phyloP scores from a whole-genome alignment of 1,284 basidiomycete genomes.

The Microbotryum violaceum region DNA sequence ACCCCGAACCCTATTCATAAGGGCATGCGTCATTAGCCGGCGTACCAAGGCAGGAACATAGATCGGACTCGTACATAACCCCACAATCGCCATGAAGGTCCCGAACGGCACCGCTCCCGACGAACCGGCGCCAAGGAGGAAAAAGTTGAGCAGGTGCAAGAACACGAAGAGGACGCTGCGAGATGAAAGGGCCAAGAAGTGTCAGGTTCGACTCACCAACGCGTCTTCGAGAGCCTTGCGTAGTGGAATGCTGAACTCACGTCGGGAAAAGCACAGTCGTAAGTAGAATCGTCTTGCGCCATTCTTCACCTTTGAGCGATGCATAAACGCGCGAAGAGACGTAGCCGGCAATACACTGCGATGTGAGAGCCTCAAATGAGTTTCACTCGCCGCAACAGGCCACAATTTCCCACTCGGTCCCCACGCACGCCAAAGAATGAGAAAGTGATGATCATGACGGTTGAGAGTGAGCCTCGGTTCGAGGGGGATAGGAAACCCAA shows the following conservation, averaged over 20 bases:
- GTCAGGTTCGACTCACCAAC: background rate
- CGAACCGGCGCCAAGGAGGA: constrained; percentile 74
- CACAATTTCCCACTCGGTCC: too few species aligned
- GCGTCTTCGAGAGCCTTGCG: background rate
- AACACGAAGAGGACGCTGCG: constrained; percentile 65
- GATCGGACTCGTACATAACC: constrained; percentile 50
- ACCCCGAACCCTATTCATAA: too few species aligned
- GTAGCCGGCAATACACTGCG: constrained; percentile 63
- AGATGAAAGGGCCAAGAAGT: background rate
- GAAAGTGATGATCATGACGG: constrained; percentile 95
- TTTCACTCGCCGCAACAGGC: too few species aligned
- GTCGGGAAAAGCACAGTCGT: constrained; percentile 85
- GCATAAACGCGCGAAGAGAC: constrained; percentile 75
- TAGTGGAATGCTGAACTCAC: constrained; percentile 45
- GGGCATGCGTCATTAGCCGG: too few species aligned
- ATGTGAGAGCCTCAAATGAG: too few species aligned
- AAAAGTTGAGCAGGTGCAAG: constrained; percentile 77
- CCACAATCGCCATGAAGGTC: constrained; percentile 80
- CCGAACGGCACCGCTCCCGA: constrained; percentile 96
- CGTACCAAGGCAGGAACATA: background rate
- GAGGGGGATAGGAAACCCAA: constrained; percentile 95
- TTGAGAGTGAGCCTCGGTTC: constrained; percentile 87
- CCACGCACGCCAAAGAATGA: constrained; percentile 72
- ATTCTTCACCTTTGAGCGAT: constrained; percentile 71
- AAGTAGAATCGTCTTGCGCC: constrained; percentile 73